Evolutionary conservation across 345 rosid genomes (phyloP).

Genomic region (Brassica napus): DNA sequence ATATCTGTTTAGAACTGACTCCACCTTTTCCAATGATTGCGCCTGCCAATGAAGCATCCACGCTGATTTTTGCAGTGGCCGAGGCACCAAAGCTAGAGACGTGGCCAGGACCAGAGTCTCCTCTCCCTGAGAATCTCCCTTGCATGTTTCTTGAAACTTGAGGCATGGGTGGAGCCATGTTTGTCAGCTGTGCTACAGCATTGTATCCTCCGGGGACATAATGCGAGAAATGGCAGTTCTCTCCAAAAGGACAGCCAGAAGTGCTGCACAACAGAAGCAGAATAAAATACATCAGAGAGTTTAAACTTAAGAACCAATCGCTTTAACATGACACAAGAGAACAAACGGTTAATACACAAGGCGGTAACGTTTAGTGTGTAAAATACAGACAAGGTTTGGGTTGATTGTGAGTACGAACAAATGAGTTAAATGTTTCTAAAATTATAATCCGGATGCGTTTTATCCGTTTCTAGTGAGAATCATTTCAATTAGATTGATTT

Average conservation of each 20-base stretch:
- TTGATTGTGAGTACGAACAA: conserved; percentile 7
- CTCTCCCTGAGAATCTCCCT: conserved; percentile 75
- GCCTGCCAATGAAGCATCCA: conserved; percentile 71
- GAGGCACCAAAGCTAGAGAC: conserved; percentile 86
- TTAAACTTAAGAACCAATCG: conserved; percentile 10
- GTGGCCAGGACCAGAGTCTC: no score
- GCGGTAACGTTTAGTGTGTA: background rate
- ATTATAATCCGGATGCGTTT: background rate
- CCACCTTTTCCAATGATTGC: conserved; percentile 95
- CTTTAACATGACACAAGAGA: conserved; percentile 15
- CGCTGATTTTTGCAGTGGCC: conserved; percentile 52
- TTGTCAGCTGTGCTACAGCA: conserved; percentile 76
- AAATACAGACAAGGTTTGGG: background rate
- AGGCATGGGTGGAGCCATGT: conserved; percentile 56
- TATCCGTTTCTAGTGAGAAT: conserved; percentile 4
- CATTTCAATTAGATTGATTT: background rate
- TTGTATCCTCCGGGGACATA: conserved; percentile 95
- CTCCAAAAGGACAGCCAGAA: conserved; percentile 46
- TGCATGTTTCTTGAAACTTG: conserved; percentile 58
- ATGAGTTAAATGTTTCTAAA: conserved; percentile 12
- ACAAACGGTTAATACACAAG: background rate
- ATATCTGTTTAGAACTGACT: conserved; percentile 86
- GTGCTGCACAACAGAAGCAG: conserved; percentile 62
- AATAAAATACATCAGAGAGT: conserved; percentile 15
- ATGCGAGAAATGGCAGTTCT: conserved; percentile 94